Evolutionary conservation across 2,329 filamentous ascomycete species (phyloP), one percentile per base, ranked within the genome.

Genomic region (Pseudocercospora macadamiae): DNA sequence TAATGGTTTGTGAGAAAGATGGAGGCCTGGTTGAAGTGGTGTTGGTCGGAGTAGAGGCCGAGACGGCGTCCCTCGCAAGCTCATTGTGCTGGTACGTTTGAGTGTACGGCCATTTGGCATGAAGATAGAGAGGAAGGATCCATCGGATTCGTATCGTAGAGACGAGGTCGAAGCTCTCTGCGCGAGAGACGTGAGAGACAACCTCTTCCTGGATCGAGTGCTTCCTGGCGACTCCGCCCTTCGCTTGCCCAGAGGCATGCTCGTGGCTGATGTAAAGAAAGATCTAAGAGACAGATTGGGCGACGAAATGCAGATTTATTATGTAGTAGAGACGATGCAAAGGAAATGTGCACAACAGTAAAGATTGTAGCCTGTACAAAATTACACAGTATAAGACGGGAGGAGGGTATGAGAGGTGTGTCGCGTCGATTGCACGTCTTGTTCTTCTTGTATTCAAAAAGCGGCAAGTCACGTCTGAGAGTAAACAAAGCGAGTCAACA

Each of bases 11-110:
- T 56, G 51, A 1, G 57, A 58, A 25, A 66, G 60, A 9, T 57
- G 51, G n/a, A 66, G 57, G n/a, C 64, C 64, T n/a, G 62, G 57
- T 14, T 57, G 48, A 42, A 66, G 51, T 4, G 64, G 57, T 23
- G 47, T 37, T 21, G 54, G 57, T 55, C 44, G 56, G 9, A 57
- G 6, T 1, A 60, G 37, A 2, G 59, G 59, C 32, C 55, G 55
- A 19, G 55, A 55, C 25, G 59, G 51, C 4, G 47, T 21, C n/a
- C n/a, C n/a, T n/a, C 51, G 51, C 14, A 55, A 28, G 39, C 28
- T 60, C 23, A 30, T 16, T 4, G 48, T 49, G 48, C 56, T 59
- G 48, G 49, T 59, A 19, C 59, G 55, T 21, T 59, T 62, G 54
- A 54, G n/a, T n/a, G n/a, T 32, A 9, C 55, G 59, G 16, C 18